Percentiles rank a stretch among this genome's conserved stretches.
These are phyloP conservation scores for Lentinula sp. DNA, from an alignment of 768 basidiomycete genomes.

Conservation along the genomic window DNA sequence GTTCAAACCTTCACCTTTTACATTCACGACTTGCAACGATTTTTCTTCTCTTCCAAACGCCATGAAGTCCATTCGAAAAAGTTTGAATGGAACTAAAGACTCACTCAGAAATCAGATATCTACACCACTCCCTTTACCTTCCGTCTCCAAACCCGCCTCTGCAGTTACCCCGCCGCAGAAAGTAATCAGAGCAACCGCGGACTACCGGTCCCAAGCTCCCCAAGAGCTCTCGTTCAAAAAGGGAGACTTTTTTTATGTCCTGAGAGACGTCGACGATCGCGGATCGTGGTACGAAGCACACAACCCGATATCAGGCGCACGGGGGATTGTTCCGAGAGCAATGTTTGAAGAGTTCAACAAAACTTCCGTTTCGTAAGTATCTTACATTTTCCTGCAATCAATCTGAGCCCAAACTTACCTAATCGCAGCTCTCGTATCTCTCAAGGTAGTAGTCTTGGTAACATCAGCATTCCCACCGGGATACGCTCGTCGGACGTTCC, in stretches of 20 bases:
- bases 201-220: constrained; percentile 64
- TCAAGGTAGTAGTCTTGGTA: constrained; percentile 23
- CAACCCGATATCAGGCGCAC: constrained; percentile 86
- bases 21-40: constrained; percentile 20
- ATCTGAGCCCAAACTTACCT: constrained; percentile 7
- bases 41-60: constrained; percentile 12
- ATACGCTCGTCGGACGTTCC: constrained; percentile 14
- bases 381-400: constrained; percentile 8
- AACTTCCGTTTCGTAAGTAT: constrained; percentile 53
- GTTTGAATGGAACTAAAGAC: constrained; percentile 64
- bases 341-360: constrained; percentile 92
- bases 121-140: constrained; percentile 58
- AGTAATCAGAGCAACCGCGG: constrained; percentile 80
- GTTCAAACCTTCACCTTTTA: constrained; percentile 1
- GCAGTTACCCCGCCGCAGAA: constrained; percentile 85
- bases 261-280: constrained; percentile 57
- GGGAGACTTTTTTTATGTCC: constrained; percentile 98
- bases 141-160: constrained; percentile 63
- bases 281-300: constrained; percentile 87
- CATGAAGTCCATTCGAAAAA: constrained; percentile 85
- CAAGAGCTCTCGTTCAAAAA: constrained; percentile 86
- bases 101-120: constrained; percentile 57
- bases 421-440: constrained; percentile 36
- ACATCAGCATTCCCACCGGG: constrained; percentile 14
- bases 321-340: constrained; percentile 82